These are phyloP conservation scores for Microbotryum saponariae DNA, from an alignment of 1,284 basidiomycete species.

Conservation along the genomic window DNA sequence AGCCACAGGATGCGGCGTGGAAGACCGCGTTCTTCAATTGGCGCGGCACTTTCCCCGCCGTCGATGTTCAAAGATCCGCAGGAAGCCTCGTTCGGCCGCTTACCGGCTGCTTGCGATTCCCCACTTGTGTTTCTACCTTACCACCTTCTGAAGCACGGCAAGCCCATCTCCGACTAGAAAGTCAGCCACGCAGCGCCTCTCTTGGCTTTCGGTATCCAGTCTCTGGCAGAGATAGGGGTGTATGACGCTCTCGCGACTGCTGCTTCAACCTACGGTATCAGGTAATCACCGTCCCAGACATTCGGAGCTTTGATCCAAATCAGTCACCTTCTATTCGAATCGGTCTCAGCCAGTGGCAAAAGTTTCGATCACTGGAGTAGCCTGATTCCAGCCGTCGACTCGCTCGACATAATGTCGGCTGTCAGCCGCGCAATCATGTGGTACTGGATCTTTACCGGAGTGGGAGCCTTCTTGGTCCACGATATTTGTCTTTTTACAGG, in stretches of 20 bases:
- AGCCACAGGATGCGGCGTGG: too few relatives aligned
- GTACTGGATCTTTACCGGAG: slow-evolving; percentile 27
- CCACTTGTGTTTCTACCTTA: too few relatives aligned
- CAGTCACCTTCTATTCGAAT: slow-evolving; percentile 9
- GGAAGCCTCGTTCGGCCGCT: too few relatives aligned
- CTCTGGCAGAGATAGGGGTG: neutral
- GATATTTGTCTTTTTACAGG: slow-evolving; percentile 30
- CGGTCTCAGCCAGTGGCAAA: neutral
- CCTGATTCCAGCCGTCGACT: slow-evolving; percentile 29
- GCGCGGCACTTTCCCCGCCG: too few relatives aligned
- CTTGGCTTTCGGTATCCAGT: too few relatives aligned
- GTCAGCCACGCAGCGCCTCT: too few relatives aligned
- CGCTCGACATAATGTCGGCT: slow-evolving; percentile 34
- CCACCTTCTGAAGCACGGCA: too few relatives aligned
- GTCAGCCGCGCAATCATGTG: slow-evolving; percentile 33
- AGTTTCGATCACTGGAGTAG: slow-evolving; percentile 1
- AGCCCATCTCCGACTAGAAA: too few relatives aligned
- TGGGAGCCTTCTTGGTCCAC: slow-evolving; percentile 24
- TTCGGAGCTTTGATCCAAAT: slow-evolving; percentile 30
- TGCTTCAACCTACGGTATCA: slow-evolving; percentile 12
- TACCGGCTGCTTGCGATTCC: too few relatives aligned
- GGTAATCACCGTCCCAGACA: slow-evolving; percentile 22
- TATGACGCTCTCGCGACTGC: slow-evolving; percentile 8
- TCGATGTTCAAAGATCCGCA: too few relatives aligned
- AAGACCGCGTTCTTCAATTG: too few relatives aligned